Conservation (phyloP, 352 stramenopile genomes). For the Phytophthora pseudosyringae region DNA sequence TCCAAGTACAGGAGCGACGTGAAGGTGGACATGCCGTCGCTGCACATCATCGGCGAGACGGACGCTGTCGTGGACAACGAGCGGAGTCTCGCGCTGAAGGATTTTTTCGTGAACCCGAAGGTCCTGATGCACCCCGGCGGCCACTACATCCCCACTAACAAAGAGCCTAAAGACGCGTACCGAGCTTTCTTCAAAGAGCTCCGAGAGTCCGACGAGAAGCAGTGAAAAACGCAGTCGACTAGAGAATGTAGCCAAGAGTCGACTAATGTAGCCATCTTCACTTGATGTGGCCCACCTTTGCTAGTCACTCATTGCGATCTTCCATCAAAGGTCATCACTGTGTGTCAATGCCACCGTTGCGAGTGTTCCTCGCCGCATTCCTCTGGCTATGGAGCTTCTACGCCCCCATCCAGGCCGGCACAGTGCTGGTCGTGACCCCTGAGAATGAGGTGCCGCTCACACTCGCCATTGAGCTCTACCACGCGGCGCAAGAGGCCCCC, state of each 20-base stretch:
- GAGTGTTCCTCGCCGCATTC: slow-evolving; percentile 12
- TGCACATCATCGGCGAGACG: slow-evolving; percentile 85
- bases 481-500: slow-evolving; percentile 14
- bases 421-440: slow-evolving; percentile 22
- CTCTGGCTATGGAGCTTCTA: slow-evolving; percentile 15
- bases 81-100: slow-evolving; percentile 61
- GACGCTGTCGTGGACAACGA: slow-evolving; percentile 71
- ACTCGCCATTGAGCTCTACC: slow-evolving; percentile 41
- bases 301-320: slow-evolving; percentile 35
- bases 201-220: slow-evolving; percentile 21
- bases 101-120: slow-evolving; percentile 58
- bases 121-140: slow-evolving; percentile 73
- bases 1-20: slow-evolving; percentile 47
- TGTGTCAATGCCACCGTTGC: slow-evolving; percentile 17
- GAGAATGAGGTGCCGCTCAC: slow-evolving; percentile 37
- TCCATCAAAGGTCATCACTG: slow-evolving; percentile 28
- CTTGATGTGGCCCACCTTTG: slow-evolving; percentile 28
- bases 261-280: slow-evolving; percentile 5
- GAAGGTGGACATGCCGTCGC: slow-evolving; percentile 65
- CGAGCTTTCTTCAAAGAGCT: slow-evolving; percentile 74
- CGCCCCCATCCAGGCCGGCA: not conserved
- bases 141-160: slow-evolving; percentile 89
- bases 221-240: slow-evolving; percentile 9
- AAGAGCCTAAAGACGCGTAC: slow-evolving; percentile 79
- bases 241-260: slow-evolving; percentile 9